Base-by-base conservation (phyloP, 225 moss, liverwort and hornwort species). In the Climacium dendroides region DNA sequence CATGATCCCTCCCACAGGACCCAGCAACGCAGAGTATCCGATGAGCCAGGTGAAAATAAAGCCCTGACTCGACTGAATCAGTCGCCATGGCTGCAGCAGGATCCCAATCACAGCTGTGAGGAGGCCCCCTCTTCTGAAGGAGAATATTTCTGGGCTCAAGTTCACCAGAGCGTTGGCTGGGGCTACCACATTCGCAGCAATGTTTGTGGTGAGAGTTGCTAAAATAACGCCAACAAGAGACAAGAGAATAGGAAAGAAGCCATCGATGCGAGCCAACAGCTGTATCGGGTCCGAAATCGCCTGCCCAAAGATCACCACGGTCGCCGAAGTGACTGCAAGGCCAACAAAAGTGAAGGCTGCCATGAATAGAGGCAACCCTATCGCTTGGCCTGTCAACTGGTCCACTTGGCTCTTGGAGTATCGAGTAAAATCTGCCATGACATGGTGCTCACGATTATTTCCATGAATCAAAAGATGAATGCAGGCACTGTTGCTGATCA, bases 21-120 rank as follows among this genome's bases (percentile, higher is more conserved):
- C 97, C 79, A 97, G 20, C 72, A 97, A 81, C n/a, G 96, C 97
- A 10, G 97, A 97, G 93, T 96, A 97, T 60, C 97, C 97, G 26
- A 97, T 96, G 89, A 97, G 79, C 97, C 97, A 97, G n/a, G 96
- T 96, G 90, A 89, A 97, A 47, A 97, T 95, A 55, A 96, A 97
- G 25, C 93, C 95, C 65, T 96, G 93, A 57, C 90, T 95, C 24
- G 97, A 96, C 81, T 97, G 95, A 83, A 97, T 92, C 79, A 97
- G 79, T 72, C 95, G 94, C 97, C 97, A 97, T 9, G 97, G 97
- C 39, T 95, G 96, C n/a, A 97, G 85, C 61, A 95, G 35, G 35
- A 97, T 89, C 45, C 96, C 93, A 2, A 96, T 61, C 53, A 92
- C 64, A 28, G 97, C 96, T 55, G 96, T 95, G 50, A 95, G 53